phyloP scores from a whole-genome alignment of 1,284 basidiomycete genomes.

The Macrocystidia cucumis region DNA sequence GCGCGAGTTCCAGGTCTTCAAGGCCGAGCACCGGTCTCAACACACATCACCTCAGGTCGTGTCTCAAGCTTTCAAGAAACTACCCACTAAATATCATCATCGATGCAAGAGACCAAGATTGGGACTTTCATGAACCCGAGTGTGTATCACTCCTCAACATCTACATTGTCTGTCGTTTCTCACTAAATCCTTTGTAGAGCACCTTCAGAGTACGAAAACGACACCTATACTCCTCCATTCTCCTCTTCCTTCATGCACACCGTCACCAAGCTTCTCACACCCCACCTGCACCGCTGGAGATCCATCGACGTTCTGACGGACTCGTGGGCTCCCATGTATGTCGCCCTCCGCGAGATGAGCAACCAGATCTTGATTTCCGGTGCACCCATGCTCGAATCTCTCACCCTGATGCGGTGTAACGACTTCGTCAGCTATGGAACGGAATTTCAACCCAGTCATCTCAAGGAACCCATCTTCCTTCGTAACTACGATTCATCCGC shows the following conservation, averaged over 20 bases:
- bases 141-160: constrained; percentile 20
- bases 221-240: constrained; percentile 30
- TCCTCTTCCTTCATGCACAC: constrained; percentile 30
- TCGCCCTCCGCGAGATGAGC: constrained; percentile 35
- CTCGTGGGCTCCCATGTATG: constrained; percentile 41
- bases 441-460: constrained; percentile 31
- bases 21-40: constrained; percentile 17
- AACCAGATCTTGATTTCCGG: constrained; percentile 20
- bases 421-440: constrained; percentile 38
- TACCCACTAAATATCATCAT: constrained; percentile 44
- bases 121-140: constrained; percentile 43
- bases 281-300: constrained; percentile 41
- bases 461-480: constrained; percentile 28
- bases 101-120: constrained; percentile 44
- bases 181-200: constrained; percentile 11
- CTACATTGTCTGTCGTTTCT: constrained; percentile 9
- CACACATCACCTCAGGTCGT: constrained; percentile 24
- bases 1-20: too few relatives aligned
- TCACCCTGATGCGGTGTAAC: constrained; percentile 50
- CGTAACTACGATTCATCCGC: constrained; percentile 16
- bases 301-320: constrained; percentile 44
- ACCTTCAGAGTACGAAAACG: constrained; percentile 14
- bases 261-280: constrained; percentile 33
- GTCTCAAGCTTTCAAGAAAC: constrained; percentile 33
- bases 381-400: constrained; percentile 37